Evolutionary conservation across 805 yeast species (phyloP).

Genomic region (Torulaspora gathmanii): DNA sequence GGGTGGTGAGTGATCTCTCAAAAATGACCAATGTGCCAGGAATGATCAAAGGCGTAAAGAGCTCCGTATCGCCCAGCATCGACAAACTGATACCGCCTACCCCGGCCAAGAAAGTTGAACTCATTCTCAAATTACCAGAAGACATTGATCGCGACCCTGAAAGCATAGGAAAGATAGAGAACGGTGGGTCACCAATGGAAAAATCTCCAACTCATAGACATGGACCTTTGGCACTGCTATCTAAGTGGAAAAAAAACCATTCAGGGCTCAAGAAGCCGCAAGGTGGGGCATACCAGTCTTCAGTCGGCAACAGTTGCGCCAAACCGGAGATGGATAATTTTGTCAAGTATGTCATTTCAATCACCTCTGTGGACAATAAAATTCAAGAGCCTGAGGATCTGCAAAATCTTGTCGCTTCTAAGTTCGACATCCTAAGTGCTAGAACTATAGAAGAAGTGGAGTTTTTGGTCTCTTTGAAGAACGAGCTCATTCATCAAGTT

Average conservation of each 20-base stretch:
- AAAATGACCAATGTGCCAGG: slow-evolving; percentile 24
- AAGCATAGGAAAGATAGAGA: slow-evolving; percentile 6
- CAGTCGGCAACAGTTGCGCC: slow-evolving; percentile 1
- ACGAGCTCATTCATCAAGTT: slow-evolving; percentile 33
- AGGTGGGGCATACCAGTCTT: background rate
- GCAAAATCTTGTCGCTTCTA: slow-evolving; percentile 22
- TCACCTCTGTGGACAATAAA: slow-evolving; percentile 30
- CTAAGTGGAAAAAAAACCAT: slow-evolving; percentile 34
- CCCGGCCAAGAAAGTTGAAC: slow-evolving; percentile 59
- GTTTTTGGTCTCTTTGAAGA: slow-evolving; percentile 46
- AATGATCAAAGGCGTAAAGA: slow-evolving; percentile 35
- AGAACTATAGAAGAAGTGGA: slow-evolving; percentile 67
- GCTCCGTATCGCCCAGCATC: slow-evolving; percentile 44
- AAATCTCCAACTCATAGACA: background rate
- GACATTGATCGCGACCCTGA: background rate
- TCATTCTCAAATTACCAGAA: slow-evolving; percentile 32
- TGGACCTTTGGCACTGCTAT: slow-evolving; percentile 28
- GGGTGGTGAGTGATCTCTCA: slow-evolving; percentile 17
- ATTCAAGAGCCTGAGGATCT: slow-evolving; percentile 16
- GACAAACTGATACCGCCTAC: slow-evolving; percentile 56
- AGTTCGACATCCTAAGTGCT: slow-evolving; percentile 64
- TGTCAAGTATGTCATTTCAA: slow-evolving; percentile 36
- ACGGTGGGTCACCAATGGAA: slow-evolving; percentile 4
- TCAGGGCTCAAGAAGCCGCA: background rate
- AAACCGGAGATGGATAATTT: slow-evolving; percentile 37